phyloP scores from a whole-genome alignment of 208 protist genomes.

The Trypanosoma mega region DNA sequence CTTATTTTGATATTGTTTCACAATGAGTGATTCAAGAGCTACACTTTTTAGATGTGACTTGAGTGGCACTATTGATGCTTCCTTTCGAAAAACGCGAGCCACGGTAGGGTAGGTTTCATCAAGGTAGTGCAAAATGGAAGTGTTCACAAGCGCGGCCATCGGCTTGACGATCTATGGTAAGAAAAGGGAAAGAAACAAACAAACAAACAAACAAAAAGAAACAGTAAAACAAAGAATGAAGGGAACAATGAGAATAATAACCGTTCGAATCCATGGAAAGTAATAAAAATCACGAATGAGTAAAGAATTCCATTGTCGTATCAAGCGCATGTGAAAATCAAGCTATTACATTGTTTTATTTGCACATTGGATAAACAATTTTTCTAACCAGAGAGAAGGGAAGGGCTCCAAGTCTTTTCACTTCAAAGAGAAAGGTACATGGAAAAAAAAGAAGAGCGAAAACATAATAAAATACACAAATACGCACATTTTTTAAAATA shows the following conservation, averaged over 20 bases:
- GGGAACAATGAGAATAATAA: neutral
- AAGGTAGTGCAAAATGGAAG: constrained; percentile 54
- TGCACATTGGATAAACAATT: no score
- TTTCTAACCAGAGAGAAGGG: no score
- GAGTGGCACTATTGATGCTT: constrained; percentile 2
- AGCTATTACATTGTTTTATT: no score
- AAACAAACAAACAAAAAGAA: neutral
- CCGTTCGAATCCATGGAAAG: neutral
- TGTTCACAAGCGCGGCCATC: constrained; percentile 53
- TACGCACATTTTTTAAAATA: no score
- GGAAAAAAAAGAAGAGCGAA: no score
- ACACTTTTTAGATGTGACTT: constrained; percentile 10
- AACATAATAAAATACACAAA: no score
- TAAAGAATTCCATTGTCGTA: no score
- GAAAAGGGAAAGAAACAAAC: neutral
- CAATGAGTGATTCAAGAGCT: constrained; percentile 31
- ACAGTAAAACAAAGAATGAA: constrained; percentile 5
- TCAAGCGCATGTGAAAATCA: no score
- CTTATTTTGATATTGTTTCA: no score
- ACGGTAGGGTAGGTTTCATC: constrained; percentile 34
- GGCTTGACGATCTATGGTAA: neutral
- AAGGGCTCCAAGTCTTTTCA: no score
- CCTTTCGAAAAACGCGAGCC: constrained; percentile 35
- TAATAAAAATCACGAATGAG: no score
- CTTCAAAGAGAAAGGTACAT: no score